phyloP scores from a whole-genome alignment of 371 early-diverging fungal species.

The Apophysomyces sp. region DNA sequence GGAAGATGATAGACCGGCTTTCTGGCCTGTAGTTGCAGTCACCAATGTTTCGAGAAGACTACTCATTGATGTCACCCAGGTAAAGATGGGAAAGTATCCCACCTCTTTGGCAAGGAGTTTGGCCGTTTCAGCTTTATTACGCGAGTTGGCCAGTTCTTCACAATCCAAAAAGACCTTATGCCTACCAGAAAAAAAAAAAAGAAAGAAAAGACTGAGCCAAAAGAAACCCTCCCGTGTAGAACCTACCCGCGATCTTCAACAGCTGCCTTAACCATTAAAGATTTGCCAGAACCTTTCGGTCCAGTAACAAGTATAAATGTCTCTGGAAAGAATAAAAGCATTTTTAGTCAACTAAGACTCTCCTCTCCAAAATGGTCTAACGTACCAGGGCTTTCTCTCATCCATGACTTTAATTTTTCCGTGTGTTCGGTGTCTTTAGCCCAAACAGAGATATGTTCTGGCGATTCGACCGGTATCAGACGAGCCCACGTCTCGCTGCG shows the following conservation, averaged over 20 bases:
- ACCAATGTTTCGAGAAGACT: slow-evolving; percentile 77
- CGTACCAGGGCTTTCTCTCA: slow-evolving; percentile 70
- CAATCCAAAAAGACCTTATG: slow-evolving; percentile 79
- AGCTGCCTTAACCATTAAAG: slow-evolving; percentile 54
- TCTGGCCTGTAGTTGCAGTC: slow-evolving; percentile 84
- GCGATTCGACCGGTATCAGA: slow-evolving; percentile 16
- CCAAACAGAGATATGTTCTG: slow-evolving; percentile 42
- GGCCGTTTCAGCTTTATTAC: slow-evolving; percentile 71
- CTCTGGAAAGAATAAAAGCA: slow-evolving; percentile 27
- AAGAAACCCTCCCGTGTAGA: not conserved
- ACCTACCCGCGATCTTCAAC: slow-evolving; percentile 49
- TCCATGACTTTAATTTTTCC: slow-evolving; percentile 55
- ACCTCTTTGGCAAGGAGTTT: slow-evolving; percentile 69
- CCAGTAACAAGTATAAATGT: slow-evolving; percentile 62
- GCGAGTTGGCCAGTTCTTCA: slow-evolving; percentile 71
- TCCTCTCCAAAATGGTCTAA: not conserved
- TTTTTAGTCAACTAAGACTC: not conserved
- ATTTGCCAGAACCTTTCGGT: slow-evolving; percentile 64
- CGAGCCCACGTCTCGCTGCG: slow-evolving; percentile 62
- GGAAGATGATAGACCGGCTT: slow-evolving; percentile 67
- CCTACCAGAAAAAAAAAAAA: slow-evolving; percentile 16
- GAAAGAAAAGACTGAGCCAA: not conserved
- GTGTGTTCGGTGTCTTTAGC: slow-evolving; percentile 63
- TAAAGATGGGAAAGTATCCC: slow-evolving; percentile 84
- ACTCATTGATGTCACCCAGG: slow-evolving; percentile 68